A percentile compares a stretch with the other conserved stretches of the same genome.
Conservation (phyloP, 768 basidiomycete species). For the Obba rivulosa region DNA sequence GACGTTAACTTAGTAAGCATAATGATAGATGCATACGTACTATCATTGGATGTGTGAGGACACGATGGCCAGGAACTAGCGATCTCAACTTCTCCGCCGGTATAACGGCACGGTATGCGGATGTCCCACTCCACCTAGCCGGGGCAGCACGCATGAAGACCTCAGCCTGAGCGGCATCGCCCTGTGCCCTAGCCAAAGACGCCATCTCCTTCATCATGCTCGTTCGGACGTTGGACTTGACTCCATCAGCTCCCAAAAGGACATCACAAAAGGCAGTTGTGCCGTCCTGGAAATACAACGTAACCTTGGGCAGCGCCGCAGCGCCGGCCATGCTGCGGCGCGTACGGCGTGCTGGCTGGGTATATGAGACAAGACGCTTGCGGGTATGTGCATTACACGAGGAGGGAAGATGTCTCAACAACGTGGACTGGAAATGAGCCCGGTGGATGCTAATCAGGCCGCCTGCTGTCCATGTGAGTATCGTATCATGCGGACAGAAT, state of each 20-base stretch:
- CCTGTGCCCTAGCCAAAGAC: conserved; percentile 30
- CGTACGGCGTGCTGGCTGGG: conserved; percentile 27
- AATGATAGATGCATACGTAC: conserved; percentile 6
- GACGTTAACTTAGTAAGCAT: background rate
- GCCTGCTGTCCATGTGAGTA: conserved; percentile 12
- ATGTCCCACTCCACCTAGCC: conserved; percentile 54
- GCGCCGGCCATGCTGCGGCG: background rate
- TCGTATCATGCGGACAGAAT: background rate
- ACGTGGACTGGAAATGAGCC: conserved; percentile 57
- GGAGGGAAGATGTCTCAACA: conserved; percentile 45
- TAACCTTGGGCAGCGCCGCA: conserved; percentile 30
- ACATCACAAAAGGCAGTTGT: conserved; percentile 55
- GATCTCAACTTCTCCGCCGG: conserved; percentile 27
- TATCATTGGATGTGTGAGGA: conserved; percentile 15
- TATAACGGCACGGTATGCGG: conserved; percentile 58
- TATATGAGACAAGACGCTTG: conserved; percentile 57
- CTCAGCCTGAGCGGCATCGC: conserved; percentile 32
- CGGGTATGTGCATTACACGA: conserved; percentile 43
- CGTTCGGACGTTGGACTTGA: conserved; percentile 47
- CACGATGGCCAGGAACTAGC: conserved; percentile 14
- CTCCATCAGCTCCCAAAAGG: conserved; percentile 65
- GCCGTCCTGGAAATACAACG: conserved; percentile 58
- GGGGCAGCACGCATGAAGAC: conserved; percentile 36
- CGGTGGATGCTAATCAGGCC: conserved; percentile 46
- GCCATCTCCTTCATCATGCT: conserved; percentile 29